These are phyloP conservation scores for Hymenoscyphus linearis DNA, from an alignment of 2,329 filamentous ascomycete species.

Conservation along the genomic window DNA sequence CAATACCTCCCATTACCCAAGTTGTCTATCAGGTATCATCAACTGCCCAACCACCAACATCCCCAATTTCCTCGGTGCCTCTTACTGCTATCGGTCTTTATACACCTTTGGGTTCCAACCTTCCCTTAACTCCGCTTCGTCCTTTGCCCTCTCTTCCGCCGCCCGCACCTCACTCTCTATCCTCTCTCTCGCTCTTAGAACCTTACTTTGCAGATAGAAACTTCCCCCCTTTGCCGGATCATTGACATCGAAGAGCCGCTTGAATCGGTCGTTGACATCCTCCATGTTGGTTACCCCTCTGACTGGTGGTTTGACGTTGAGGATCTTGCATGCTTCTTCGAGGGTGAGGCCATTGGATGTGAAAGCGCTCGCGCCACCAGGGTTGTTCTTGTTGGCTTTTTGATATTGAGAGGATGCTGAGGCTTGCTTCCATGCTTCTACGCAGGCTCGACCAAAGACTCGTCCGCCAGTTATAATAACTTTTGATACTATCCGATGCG, in stretches of 20 bases:
- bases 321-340: slow-evolving; percentile 93
- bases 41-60: slow-evolving; percentile 10
- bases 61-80: slow-evolving; percentile 1
- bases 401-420: slow-evolving; percentile 80
- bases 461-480: slow-evolving; percentile 86
- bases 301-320: slow-evolving; percentile 88
- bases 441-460: slow-evolving; percentile 87
- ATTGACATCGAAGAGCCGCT: slow-evolving; percentile 89
- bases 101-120: slow-evolving; percentile 96
- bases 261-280: slow-evolving; percentile 80
- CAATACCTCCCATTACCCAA: slow-evolving; percentile 2
- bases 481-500: slow-evolving; percentile 90
- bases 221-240: slow-evolving; percentile 93
- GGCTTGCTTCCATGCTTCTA: slow-evolving; percentile 93
- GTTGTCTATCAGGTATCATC: slow-evolving; percentile 4
- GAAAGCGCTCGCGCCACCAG: slow-evolving; percentile 38
- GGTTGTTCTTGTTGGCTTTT: slow-evolving; percentile 61
- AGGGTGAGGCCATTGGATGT: slow-evolving; percentile 73
- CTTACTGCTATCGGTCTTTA: slow-evolving; percentile 62
- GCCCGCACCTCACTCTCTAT: slow-evolving; percentile 82
- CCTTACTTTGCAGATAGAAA: slow-evolving; percentile 98
- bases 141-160: slow-evolving; percentile 62
- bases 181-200: slow-evolving; percentile 82
- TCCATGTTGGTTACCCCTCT: slow-evolving; percentile 73
- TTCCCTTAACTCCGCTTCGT: slow-evolving; percentile 73